Base-by-base conservation (phyloP, 441 rosid genomes). In the Rhodomyrtus psidioides region DNA sequence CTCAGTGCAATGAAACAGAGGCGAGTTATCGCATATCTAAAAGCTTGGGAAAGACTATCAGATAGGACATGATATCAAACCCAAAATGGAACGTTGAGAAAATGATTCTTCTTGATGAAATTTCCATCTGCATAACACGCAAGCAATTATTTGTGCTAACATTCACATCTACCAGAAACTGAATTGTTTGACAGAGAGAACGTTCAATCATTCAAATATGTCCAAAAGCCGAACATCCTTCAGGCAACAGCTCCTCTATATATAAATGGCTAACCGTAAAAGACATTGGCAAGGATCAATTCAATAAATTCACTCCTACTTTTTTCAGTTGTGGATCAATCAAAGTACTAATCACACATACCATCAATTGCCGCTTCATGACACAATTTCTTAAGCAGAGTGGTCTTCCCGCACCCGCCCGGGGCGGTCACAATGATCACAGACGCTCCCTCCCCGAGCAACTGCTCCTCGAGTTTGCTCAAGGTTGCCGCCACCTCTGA, bases 351-450 rank as follows among this genome's bases (percentile, higher is more conserved):
- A 65, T 0, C 57, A 82, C 42, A 0, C 26, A 0, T 87, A 87
- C 88, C 76, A 79, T 87, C 4, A 55, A 87, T 79, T 26, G 57
- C 65, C 53, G 3, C 13, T 49, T 87, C 88, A 34, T 83, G 86
- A 58, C 88, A 87, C 62, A 87, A 82, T 23, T 51, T 84, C 57
- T 23, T 26, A 15, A 70, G 84, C 65, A 87, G 54, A 27, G 88
- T 87, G 58, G 86, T 87, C 60, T 87, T 87, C 26, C 88, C 88
- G 16, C 86, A 83, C 5, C 88, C 88, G 5, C 81, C 84, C 15
- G 88, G 85, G 42, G 84, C 86, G 1, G 86, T 55, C 59, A 87
- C 85, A 7, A 84, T 1, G 12, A 53, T 57, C 44, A 76, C 9
- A 55, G 83, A 58, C 3, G 15, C 51, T 14, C 44, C 83, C 9